Conservation (phyloP, 2,329 filamentous ascomycete genomes). For the Chrysosporium queenslandicum region DNA sequence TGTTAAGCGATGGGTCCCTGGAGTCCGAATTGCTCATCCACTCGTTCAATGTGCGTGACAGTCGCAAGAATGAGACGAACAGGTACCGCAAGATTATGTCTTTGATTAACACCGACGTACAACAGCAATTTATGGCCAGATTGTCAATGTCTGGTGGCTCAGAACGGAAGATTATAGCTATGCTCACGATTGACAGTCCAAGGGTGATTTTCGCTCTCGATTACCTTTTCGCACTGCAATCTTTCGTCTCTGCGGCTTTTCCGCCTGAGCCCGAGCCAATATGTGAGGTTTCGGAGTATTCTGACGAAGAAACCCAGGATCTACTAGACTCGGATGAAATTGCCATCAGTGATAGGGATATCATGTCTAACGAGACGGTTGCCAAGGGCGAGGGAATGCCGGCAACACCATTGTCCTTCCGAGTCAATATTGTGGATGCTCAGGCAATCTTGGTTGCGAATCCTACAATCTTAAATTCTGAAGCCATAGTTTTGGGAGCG, state of each 20-base stretch:
- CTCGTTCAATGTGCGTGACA: slow-evolving; percentile 91
- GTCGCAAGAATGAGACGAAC: slow-evolving; percentile 76
- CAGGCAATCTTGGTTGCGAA: slow-evolving; percentile 96
- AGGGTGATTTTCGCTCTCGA: slow-evolving; percentile 91
- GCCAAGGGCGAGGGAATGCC: slow-evolving; percentile 25
- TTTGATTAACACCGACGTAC: slow-evolving; percentile 80
- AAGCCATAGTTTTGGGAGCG: slow-evolving; percentile 89
- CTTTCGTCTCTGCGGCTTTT: slow-evolving; percentile 65
- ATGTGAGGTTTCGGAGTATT: slow-evolving; percentile 26
- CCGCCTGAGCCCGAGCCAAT: slow-evolving; percentile 42
- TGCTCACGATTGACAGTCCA: slow-evolving; percentile 90
- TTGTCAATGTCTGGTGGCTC: slow-evolving; percentile 80
- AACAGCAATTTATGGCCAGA: slow-evolving; percentile 96
- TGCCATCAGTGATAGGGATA: neutral
- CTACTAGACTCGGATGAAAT: slow-evolving; percentile 9
- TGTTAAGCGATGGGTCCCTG: slow-evolving; percentile 82
- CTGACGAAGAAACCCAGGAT: slow-evolving; percentile 30
- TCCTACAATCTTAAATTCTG: slow-evolving; percentile 75
- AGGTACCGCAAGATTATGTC: slow-evolving; percentile 99
- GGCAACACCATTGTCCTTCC: slow-evolving; percentile 68
- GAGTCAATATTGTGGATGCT: slow-evolving; percentile 88
- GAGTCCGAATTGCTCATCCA: slow-evolving; percentile 90
- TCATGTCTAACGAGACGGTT: slow-evolving; percentile 1
- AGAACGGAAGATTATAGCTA: slow-evolving; percentile 72
- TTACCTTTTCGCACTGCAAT: slow-evolving; percentile 82